phyloP scores from a whole-genome alignment of 148 eudicot genomes.

The Spergularia marina region DNA sequence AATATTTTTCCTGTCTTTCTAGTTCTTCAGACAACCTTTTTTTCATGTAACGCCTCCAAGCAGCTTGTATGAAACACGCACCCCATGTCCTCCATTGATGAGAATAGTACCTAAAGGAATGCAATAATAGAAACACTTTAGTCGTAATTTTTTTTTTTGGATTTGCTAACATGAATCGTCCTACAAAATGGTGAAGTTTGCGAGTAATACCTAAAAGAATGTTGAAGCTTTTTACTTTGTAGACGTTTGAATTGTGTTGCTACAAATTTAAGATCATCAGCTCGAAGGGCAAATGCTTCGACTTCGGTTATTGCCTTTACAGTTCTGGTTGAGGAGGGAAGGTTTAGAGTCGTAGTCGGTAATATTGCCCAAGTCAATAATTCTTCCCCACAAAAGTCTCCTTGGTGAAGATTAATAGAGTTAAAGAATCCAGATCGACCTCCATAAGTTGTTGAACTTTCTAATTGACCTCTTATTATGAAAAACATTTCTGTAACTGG shows the following conservation, averaged over 20 bases:
- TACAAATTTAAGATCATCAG: slow-evolving; percentile 77
- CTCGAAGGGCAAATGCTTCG: slow-evolving; percentile 81
- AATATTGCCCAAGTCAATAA: slow-evolving; percentile 81
- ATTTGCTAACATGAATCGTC: background rate
- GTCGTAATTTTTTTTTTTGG: background rate
- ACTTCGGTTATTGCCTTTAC: slow-evolving; percentile 71
- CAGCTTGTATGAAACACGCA: slow-evolving; percentile 74
- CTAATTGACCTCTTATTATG: slow-evolving; percentile 76
- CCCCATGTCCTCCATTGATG: slow-evolving; percentile 98
- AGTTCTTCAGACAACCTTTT: slow-evolving; percentile 61
- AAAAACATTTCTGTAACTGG: slow-evolving; percentile 83
- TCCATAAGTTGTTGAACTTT: slow-evolving; percentile 89
- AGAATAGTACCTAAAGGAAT: slow-evolving; percentile 51
- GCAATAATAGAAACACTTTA: background rate
- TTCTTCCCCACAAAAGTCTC: slow-evolving; percentile 92
- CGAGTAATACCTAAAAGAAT: slow-evolving; percentile 44
- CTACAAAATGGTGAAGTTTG: background rate
- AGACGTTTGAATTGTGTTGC: slow-evolving; percentile 78
- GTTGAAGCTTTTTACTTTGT: slow-evolving; percentile 79
- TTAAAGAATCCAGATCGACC: slow-evolving; percentile 84
- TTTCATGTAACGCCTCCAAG: slow-evolving; percentile 71
- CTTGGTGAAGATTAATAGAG: slow-evolving; percentile 65
- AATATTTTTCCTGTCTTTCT: slow-evolving; percentile 41
- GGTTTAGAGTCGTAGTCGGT: slow-evolving; percentile 50
- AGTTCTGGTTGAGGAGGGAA: slow-evolving; percentile 82